These are phyloP conservation scores for Terana coerulea DNA, from an alignment of 768 basidiomycete genomes.

Conservation along the genomic window DNA sequence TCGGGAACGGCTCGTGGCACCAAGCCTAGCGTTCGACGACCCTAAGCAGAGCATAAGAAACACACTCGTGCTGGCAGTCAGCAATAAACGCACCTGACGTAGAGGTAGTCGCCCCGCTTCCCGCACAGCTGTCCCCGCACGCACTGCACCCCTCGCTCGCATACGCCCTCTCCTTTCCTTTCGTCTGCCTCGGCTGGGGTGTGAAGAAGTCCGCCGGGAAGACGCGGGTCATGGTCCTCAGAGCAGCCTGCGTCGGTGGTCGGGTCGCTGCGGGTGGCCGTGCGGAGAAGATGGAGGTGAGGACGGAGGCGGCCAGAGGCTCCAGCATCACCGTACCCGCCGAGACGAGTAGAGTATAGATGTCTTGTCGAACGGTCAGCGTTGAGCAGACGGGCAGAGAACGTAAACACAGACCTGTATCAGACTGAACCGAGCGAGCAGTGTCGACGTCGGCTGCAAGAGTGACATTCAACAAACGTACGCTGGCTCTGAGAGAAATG, in stretches of 20 bases:
- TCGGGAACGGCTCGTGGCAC: constrained; percentile 14
- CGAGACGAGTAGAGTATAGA: constrained; percentile 14
- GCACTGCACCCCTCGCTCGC: not conserved
- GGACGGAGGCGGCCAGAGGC: constrained; percentile 52
- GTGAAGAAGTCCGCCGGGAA: constrained; percentile 51
- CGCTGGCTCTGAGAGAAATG: not conserved
- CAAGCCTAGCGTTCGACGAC: not conserved
- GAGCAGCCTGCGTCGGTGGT: constrained; percentile 26
- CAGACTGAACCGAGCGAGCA: constrained; percentile 3
- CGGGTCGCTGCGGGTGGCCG: constrained; percentile 23
- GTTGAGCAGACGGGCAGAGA: not conserved
- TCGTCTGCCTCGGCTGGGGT: constrained; percentile 46
- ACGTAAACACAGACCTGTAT: not conserved
- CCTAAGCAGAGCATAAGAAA: not conserved
- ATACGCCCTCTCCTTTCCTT: constrained; percentile 49
- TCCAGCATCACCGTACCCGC: constrained; percentile 54
- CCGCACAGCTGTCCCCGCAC: not conserved
- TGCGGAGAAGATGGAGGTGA: constrained; percentile 41
- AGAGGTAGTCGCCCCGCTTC: not conserved
- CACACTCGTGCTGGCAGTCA: not conserved
- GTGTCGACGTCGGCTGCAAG: not conserved
- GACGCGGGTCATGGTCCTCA: constrained; percentile 28
- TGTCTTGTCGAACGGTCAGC: not conserved
- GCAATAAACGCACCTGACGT: not conserved
- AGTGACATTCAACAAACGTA: constrained; percentile 5